A percentile compares a stretch with the other conserved stretches of the same genome.
Evolutionary conservation across 257 asterid genomes (phyloP).

Genomic region (Anisodus acutangulus): DNA sequence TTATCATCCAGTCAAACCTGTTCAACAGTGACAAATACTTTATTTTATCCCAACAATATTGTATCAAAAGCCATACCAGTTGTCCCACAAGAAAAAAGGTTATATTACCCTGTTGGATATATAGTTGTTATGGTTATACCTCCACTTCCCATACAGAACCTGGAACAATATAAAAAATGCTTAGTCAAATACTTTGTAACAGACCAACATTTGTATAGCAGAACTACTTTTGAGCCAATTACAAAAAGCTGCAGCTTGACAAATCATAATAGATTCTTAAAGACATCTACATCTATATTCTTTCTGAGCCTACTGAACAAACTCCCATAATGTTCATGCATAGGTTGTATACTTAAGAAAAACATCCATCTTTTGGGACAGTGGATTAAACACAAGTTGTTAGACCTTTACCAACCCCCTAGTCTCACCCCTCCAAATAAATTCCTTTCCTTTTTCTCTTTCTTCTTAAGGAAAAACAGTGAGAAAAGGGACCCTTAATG

Average conservation of each 20-base stretch:
- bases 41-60: background rate
- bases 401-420: background rate
- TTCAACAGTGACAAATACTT: background rate
- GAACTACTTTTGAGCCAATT: slow-evolving; percentile 22
- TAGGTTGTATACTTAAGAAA: background rate
- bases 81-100: background rate
- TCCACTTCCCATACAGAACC: background rate
- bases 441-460: background rate
- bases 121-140: background rate
- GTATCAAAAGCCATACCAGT: background rate
- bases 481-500: background rate
- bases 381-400: background rate
- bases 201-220: background rate
- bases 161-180: background rate
- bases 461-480: background rate
- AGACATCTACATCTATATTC: background rate
- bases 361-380: background rate
- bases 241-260: slow-evolving; percentile 10
- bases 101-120: background rate
- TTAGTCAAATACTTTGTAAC: slow-evolving; percentile 17
- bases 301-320: background rate
- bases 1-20: too few species aligned
- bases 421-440: background rate
- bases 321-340: slow-evolving; percentile 23
- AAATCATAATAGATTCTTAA: slow-evolving; percentile 22